A percentile compares a stretch with the other conserved stretches of the same genome.
Evolutionary conservation across 805 yeast species (phyloP).

Genomic region (Candida tammaniensis): DNA sequence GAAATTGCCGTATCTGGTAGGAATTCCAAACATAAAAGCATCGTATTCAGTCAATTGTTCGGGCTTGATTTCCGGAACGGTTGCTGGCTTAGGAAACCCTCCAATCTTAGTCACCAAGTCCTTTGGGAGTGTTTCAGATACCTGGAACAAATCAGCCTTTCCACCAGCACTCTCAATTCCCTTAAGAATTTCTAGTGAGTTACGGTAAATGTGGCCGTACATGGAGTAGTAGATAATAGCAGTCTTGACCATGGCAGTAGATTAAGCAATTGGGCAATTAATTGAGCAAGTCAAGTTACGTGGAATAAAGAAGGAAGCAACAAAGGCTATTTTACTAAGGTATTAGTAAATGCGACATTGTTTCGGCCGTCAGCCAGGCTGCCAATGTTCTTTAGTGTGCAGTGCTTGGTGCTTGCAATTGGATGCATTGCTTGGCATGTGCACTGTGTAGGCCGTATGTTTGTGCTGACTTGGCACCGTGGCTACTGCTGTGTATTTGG

Average conservation of each 20-base stretch:
- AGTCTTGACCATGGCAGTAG: constrained; percentile 19
- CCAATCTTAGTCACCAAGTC: constrained; percentile 54
- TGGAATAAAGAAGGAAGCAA: too few species aligned
- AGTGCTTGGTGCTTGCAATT: neutral
- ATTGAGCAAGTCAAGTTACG: neutral
- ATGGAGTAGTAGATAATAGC: constrained; percentile 59
- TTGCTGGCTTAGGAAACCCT: constrained; percentile 48
- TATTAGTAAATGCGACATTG: neutral
- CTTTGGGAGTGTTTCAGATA: constrained; percentile 67
- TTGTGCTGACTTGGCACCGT: too few species aligned
- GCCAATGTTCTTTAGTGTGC: neutral
- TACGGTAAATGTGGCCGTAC: constrained; percentile 67
- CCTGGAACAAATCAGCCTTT: constrained; percentile 69
- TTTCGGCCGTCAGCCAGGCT: neutral
- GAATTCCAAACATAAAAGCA: too few species aligned
- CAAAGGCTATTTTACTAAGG: neutral
- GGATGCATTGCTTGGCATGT: too few species aligned
- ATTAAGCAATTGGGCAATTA: neutral
- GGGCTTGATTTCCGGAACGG: constrained; percentile 56
- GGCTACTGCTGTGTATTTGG: too few species aligned
- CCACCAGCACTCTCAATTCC: constrained; percentile 72
- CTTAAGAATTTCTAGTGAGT: constrained; percentile 64
- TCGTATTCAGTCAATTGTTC: too few species aligned
- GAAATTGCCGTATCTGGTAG: too few species aligned
- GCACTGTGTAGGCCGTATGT: too few species aligned